Evolutionary conservation across 495 filamentous ascomycete genomes (phyloP), one percentile per base, ranked within the genome.

Genomic region (Talaromyces liani): DNA sequence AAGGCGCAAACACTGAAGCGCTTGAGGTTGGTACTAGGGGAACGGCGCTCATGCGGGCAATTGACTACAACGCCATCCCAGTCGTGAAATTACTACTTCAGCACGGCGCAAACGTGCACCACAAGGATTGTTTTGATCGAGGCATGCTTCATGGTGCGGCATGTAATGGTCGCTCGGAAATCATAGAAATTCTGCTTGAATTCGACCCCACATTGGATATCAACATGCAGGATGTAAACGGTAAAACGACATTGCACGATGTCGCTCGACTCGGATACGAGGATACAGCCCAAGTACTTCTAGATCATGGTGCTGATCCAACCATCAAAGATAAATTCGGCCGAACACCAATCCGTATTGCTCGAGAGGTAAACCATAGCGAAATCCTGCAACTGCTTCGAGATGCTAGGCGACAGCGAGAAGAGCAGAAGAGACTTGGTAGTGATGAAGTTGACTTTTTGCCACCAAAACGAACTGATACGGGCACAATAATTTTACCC

Each of bases 231-330:
- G 60, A 62, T 49, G 25, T 27, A 24, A 31, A 49, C 5, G 66
- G 68, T 6, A 36, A 64, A 25, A 71, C 69, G 6, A 29, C 65
- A 16, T 58, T 71, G 2, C 41, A 31, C 31, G 65, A 65, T 66
- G 67, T 67, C 2, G 55, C 61, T 10, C 62, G 67, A 29, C 63
- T 54, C 14, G 64, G 63, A 27, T 59, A 69, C 22, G 7, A 36
- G 0, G 18, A 6, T 10, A 36, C 63, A 12, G 66, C 69, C n/a
- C 22, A 63, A n/a, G 57, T 34, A 9, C 60, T 71, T 5, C 64
- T 71, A 27, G 60, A 45, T 7, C 65, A 58, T 62, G 64, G 65
- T 54, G 67, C 69, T 2, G 58, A 69, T 63, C 67, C 67, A 14
- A 66, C 65, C 39, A 47, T 68, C 27, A 18, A 29, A 14, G 67